Evolutionary conservation across 2,329 filamentous ascomycete genomes (phyloP).

Genomic region (Trichophyton rubrum): DNA sequence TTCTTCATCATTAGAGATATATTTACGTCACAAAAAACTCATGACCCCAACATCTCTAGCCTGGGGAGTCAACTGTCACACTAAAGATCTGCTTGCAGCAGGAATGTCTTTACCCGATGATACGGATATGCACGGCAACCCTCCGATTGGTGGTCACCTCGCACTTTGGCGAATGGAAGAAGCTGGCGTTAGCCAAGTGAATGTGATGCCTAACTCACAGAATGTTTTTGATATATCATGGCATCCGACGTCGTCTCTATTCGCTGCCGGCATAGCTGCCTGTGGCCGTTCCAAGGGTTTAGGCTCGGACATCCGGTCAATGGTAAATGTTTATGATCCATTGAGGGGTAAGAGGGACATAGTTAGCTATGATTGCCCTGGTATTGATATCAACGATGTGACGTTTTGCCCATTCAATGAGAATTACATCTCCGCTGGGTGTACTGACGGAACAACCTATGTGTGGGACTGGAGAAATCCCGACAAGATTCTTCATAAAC

Average conservation of each 20-base stretch:
- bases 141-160: not conserved
- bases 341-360: constrained; percentile 23
- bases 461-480: constrained; percentile 46
- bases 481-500: constrained; percentile 34
- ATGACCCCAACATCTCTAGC: constrained; percentile 33
- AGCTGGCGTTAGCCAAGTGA: constrained; percentile 22
- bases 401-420: constrained; percentile 36
- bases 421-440: constrained; percentile 45
- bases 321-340: constrained; percentile 42
- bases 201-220: constrained; percentile 37
- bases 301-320: constrained; percentile 33
- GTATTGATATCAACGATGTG: constrained; percentile 50
- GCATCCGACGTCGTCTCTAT: constrained; percentile 38
- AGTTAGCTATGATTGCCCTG: constrained; percentile 44
- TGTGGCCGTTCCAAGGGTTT: constrained; percentile 20
- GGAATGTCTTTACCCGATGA: constrained; percentile 39
- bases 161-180: constrained; percentile 40
- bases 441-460: constrained; percentile 48
- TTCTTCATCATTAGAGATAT: constrained; percentile 12
- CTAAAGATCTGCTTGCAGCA: constrained; percentile 38
- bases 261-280: constrained; percentile 39
- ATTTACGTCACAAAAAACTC: constrained; percentile 17
- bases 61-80: constrained; percentile 33
- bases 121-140: constrained; percentile 13
- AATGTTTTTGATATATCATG: constrained; percentile 49